phyloP scores from a whole-genome alignment of 192 early-diverging fungal species.

The Radiomyces spectabilis region DNA sequence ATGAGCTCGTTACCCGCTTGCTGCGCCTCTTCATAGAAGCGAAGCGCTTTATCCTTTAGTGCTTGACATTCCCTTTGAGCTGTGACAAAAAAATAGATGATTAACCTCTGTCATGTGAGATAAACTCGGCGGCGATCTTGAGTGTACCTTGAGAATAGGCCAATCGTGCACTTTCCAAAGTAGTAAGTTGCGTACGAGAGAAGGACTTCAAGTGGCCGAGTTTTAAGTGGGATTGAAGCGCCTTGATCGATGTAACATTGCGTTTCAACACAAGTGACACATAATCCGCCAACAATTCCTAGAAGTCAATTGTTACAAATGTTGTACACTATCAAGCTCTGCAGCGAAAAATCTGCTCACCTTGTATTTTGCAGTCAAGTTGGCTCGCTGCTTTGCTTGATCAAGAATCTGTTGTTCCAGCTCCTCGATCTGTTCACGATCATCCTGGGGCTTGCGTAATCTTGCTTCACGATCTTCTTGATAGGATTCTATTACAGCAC shows the following conservation, averaged over 20 bases:
- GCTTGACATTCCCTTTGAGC: slow-evolving; percentile 31
- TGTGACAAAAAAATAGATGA: slow-evolving; percentile 1
- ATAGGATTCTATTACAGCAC: slow-evolving; percentile 11
- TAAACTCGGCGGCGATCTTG: not conserved
- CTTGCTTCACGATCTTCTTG: not conserved
- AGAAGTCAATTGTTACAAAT: not conserved
- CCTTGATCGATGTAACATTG: slow-evolving; percentile 21
- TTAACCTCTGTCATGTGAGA: slow-evolving; percentile 3
- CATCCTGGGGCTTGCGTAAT: not conserved
- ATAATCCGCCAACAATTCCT: slow-evolving; percentile 14
- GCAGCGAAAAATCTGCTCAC: too few relatives aligned
- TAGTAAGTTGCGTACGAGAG: not conserved
- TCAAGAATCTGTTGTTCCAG: slow-evolving; percentile 12
- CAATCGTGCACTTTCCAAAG: not conserved
- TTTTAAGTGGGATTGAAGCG: slow-evolving; percentile 21
- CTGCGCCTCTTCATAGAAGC: slow-evolving; percentile 45
- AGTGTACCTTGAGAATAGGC: not conserved
- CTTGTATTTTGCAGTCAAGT: slow-evolving; percentile 22
- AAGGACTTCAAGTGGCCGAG: slow-evolving; percentile 6
- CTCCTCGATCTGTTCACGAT: slow-evolving; percentile 10
- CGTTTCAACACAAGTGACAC: slow-evolving; percentile 18
- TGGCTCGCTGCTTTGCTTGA: slow-evolving; percentile 2
- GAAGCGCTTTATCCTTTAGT: slow-evolving; percentile 36
- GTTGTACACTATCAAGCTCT: too few relatives aligned
- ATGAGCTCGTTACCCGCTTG: slow-evolving; percentile 38